phyloP scores from a whole-genome alignment of 768 basidiomycete genomes.

The Gymnopilus junonius region DNA sequence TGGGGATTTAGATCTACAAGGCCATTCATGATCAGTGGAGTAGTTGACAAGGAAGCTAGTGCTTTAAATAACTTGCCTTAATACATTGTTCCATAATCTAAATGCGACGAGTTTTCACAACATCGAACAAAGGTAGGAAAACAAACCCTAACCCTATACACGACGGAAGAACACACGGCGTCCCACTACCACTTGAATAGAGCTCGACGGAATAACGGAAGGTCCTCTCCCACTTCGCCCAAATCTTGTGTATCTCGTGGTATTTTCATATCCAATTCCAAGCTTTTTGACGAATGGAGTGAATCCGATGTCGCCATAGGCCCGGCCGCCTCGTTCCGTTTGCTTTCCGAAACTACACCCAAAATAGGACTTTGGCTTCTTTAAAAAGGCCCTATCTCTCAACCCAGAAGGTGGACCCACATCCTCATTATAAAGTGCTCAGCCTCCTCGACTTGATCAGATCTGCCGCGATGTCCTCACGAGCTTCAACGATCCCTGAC shows the following conservation, averaged over 20 bases:
- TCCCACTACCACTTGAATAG: too few species aligned
- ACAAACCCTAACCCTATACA: too few species aligned
- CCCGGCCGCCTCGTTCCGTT: slow-evolving; percentile 8
- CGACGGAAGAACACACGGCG: too few species aligned
- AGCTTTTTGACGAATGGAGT: not conserved
- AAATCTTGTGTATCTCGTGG: too few species aligned
- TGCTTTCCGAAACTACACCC: slow-evolving; percentile 12
- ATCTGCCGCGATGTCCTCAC: slow-evolving; percentile 10
- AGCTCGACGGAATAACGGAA: not conserved
- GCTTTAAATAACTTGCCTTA: too few species aligned
- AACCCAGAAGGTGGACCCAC: slow-evolving; percentile 16
- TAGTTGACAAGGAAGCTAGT: too few species aligned
- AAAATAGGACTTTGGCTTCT: slow-evolving; percentile 10
- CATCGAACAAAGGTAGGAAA: too few species aligned
- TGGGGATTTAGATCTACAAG: too few species aligned
- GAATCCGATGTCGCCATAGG: not conserved
- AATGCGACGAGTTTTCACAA: too few species aligned
- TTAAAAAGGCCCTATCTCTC: slow-evolving; percentile 1
- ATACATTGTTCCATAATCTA: too few species aligned
- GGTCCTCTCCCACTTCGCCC: not conserved
- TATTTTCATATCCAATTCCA: not conserved
- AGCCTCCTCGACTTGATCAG: not conserved
- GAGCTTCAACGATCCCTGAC: slow-evolving; percentile 54
- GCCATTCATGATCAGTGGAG: too few species aligned
- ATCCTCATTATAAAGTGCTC: not conserved